These are phyloP conservation scores for Vanrija humicola DNA, from an alignment of 1,284 basidiomycete genomes.

Conservation along the genomic window DNA sequence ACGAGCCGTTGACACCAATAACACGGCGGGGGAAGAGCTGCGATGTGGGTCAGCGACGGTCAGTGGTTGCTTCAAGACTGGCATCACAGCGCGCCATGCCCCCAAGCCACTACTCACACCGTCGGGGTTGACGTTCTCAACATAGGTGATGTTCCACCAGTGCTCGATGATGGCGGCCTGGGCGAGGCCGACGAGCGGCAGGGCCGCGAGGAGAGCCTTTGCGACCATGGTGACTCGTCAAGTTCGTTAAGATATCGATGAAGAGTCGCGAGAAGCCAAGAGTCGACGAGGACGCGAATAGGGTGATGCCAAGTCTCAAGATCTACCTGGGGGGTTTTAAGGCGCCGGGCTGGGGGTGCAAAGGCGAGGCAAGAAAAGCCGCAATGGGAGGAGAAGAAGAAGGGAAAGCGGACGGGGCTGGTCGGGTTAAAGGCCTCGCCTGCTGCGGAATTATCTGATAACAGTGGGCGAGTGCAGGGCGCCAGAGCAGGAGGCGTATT, in stretches of 20 bases:
- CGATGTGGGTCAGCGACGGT: not conserved
- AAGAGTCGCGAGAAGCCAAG: not conserved
- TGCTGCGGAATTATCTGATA: not conserved
- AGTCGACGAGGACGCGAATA: not conserved
- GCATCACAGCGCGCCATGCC: not conserved
- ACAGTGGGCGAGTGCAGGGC: not conserved
- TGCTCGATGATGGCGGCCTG: conserved; percentile 44
- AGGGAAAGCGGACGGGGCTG: not conserved
- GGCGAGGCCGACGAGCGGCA: conserved; percentile 18
- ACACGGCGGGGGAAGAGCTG: conserved; percentile 58
- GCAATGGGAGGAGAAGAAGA: not conserved
- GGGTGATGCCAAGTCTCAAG: not conserved
- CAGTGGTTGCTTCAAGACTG: too few species aligned
- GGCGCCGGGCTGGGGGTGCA: not conserved
- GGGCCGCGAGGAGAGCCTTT: conserved; percentile 14
- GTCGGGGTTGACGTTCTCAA: conserved; percentile 46
- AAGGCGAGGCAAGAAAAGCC: not conserved
- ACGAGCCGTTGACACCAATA: conserved; percentile 82
- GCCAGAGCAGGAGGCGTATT: too few species aligned
- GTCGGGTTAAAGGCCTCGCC: not conserved
- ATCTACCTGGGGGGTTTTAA: not conserved
- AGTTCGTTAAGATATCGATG: not conserved
- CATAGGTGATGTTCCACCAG: conserved; percentile 51
- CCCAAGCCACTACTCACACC: conserved; percentile 38
- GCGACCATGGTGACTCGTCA: conserved; percentile 9